These are phyloP conservation scores for Suhomyces sp. DNA, from an alignment of 805 yeast species.

Conservation along the genomic window DNA sequence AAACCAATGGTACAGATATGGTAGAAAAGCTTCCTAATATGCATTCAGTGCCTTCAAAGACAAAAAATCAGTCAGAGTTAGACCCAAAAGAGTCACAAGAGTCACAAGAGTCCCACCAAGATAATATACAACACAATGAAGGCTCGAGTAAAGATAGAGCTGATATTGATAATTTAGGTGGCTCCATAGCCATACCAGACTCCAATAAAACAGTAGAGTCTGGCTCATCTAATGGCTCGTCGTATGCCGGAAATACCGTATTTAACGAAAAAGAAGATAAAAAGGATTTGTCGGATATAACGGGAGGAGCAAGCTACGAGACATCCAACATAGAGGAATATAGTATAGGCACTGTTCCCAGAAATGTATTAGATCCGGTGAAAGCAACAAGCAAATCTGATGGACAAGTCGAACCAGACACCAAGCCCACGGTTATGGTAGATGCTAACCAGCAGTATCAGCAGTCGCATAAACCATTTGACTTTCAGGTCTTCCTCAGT, in stretches of 20 bases:
- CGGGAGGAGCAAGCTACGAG: slow-evolving; percentile 10
- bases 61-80: no score
- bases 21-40: neutral
- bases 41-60: neutral
- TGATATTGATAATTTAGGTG: neutral
- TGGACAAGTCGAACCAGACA: neutral
- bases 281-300: slow-evolving; percentile 12
- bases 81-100: neutral
- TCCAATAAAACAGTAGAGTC: neutral
- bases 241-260: neutral
- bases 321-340: slow-evolving; percentile 19
- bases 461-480: slow-evolving; percentile 55
- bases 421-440: neutral
- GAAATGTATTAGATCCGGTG: no score
- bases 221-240: neutral
- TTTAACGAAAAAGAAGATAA: slow-evolving; percentile 1
- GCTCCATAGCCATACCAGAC: neutral
- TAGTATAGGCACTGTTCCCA: neutral
- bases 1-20: neutral
- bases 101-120: no score
- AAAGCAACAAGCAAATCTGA: no score
- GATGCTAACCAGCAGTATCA: slow-evolving; percentile 31
- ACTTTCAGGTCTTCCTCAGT: slow-evolving; percentile 75
- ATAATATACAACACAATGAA: no score
- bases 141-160: no score